These are phyloP conservation scores for Schizosaccharomyces octosporus DNA, from an alignment of 805 yeast genomes.

Conservation along the genomic window DNA sequence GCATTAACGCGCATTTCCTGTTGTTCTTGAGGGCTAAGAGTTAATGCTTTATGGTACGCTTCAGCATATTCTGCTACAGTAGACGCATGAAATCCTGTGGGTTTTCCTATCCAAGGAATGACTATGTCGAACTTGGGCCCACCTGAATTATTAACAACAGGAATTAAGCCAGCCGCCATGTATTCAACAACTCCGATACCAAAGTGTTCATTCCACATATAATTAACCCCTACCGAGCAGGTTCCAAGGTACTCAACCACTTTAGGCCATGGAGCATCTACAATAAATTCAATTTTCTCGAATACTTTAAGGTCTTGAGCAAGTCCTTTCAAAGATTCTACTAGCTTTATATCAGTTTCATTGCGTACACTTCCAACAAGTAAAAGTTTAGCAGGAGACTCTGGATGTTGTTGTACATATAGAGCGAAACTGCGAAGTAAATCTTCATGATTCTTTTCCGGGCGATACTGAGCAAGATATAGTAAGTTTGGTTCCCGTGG, in stretches of 20 bases:
- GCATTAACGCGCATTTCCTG: background rate
- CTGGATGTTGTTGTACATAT: constrained; percentile 18
- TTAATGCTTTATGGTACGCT: constrained; percentile 22
- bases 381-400: constrained; percentile 20
- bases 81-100: constrained; percentile 62
- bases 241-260: constrained; percentile 29
- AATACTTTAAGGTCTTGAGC: constrained; percentile 23
- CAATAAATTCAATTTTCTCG: constrained; percentile 26
- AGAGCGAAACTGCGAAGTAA: constrained; percentile 38
- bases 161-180: constrained; percentile 61
- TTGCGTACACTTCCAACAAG: constrained; percentile 71
- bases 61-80: constrained; percentile 49
- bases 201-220: constrained; percentile 99
- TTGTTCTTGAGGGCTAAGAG: background rate
- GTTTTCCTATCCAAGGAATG: constrained; percentile 21
- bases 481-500: constrained; percentile 16
- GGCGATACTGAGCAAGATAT: constrained; percentile 77
- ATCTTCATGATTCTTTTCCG: constrained; percentile 72
- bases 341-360: constrained; percentile 34
- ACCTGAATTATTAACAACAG: constrained; percentile 81
- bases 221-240: constrained; percentile 60
- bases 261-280: constrained; percentile 48
- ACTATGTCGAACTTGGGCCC: constrained; percentile 85
- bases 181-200: constrained; percentile 95
- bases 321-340: constrained; percentile 22